Evolutionary conservation across 257 asterid species (phyloP), one percentile per base, ranked within the genome.

Genomic region (Solanum tacnaense): DNA sequence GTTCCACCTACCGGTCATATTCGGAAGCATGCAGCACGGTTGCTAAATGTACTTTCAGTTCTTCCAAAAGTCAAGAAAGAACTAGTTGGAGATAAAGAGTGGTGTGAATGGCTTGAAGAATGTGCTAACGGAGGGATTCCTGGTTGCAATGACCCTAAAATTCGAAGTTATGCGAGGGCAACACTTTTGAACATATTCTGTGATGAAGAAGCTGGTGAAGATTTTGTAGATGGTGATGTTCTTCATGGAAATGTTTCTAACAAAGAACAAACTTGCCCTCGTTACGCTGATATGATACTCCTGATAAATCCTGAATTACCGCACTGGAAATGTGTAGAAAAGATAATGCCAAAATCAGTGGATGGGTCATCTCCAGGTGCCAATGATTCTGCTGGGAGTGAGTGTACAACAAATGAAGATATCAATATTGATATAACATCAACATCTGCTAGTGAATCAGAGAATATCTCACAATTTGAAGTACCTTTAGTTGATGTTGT

Each of bases 1-100:
- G 98, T 97, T 90, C 98, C 99, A 31, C 98, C 94, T 72, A 94
- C 97, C n/a, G 97, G 98, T 91, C 99, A 94, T 93, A 94, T 97
- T 84, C 94, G 99, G 76, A 95, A 98, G 94, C 99, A 97, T 88
- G 98, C 98, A 89, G 98, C 98, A 67, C 94, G 98, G 88, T 93
- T 97, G 88, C 96, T 97, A 68, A 92, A 95, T 88, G 94, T 94
- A 87, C 96, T 97, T 89, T 97, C 99, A 7, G 93, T 87, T 87
- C 95, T 94, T 89, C 98, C 98, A 31, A 89, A 93, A 90, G 95
- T 95, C 82, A 98, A 95, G 94, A 96, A 93, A 92, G 94, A 86
- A 70, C 91, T 97, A 88, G 90, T 90, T 78, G 90, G 91, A 4
- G 99, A 97, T 91, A 90, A 96, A 86, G 82, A 90, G 73, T 93